These are phyloP conservation scores for Ascochyta pisi DNA, from an alignment of 2,329 filamentous ascomycete genomes.

Conservation along the genomic window DNA sequence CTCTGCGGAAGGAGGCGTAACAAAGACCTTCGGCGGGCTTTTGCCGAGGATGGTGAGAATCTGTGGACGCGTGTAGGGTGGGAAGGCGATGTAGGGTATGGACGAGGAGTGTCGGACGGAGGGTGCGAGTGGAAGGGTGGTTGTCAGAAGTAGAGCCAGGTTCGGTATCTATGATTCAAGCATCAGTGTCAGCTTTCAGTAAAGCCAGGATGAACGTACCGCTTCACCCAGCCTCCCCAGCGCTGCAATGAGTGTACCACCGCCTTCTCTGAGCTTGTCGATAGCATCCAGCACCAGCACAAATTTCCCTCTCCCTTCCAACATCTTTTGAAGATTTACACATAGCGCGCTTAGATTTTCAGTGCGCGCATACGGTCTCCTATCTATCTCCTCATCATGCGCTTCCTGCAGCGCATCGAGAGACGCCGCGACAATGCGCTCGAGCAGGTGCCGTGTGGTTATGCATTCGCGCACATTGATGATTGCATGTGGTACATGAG, in stretches of 20 bases:
- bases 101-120: constrained; percentile 71
- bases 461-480: constrained; percentile 78
- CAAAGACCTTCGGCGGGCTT: constrained; percentile 56
- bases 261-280: constrained; percentile 81
- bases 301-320: constrained; percentile 67
- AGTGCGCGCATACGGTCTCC: constrained; percentile 66
- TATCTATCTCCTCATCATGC: constrained; percentile 51
- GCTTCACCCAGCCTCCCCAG: constrained; percentile 82
- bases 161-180: constrained; percentile 69
- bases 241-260: constrained; percentile 78
- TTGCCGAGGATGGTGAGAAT: constrained; percentile 75
- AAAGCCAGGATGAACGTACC: constrained; percentile 56
- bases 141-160: constrained; percentile 78
- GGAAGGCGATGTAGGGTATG: constrained; percentile 80
- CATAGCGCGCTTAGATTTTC: constrained; percentile 81
- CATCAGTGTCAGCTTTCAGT: constrained; percentile 5
- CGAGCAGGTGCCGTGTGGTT: constrained; percentile 77
- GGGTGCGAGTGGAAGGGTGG: constrained; percentile 72
- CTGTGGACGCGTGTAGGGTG: constrained; percentile 81
- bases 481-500: constrained; percentile 63
- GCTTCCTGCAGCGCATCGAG: constrained; percentile 46
- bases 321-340: constrained; percentile 72
- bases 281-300: constrained; percentile 88
- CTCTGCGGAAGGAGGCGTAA: constrained; percentile 43
- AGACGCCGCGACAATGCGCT: constrained; percentile 68